phyloP scores from a whole-genome alignment of 495 filamentous ascomycete species.

The Platismatia glauca region DNA sequence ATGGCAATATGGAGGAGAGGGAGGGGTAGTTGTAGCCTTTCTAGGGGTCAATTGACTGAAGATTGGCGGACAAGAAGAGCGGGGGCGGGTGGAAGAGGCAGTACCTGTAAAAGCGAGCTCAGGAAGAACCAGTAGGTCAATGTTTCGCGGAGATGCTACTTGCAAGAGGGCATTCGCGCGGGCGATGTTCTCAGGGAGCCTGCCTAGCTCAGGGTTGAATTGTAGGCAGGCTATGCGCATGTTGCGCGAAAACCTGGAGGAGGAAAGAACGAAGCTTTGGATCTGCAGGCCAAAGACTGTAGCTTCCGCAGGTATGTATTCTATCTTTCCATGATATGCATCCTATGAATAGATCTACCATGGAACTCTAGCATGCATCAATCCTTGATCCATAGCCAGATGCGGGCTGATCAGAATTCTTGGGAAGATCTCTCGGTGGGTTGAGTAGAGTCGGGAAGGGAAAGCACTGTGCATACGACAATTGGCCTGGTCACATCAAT shows the following conservation, averaged over 20 bases:
- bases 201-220: slow-evolving; percentile 54
- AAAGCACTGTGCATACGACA: not conserved
- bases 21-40: slow-evolving; percentile 84
- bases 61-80: not conserved
- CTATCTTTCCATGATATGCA: not conserved
- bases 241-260: slow-evolving; percentile 14
- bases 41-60: not conserved
- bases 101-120: slow-evolving; percentile 78
- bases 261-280: not conserved
- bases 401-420: no score
- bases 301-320: no score
- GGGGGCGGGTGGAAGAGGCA: not conserved
- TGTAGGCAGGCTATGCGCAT: slow-evolving; percentile 83
- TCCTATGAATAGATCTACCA: not conserved
- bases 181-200: slow-evolving; percentile 17
- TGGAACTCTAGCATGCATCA: no score
- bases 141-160: slow-evolving; percentile 34
- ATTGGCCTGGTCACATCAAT: not conserved
- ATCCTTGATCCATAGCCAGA: not conserved
- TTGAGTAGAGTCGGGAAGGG: not conserved
- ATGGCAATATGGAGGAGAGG: slow-evolving; percentile 63
- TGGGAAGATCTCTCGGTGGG: not conserved
- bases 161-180: slow-evolving; percentile 35
- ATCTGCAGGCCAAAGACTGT: not conserved
- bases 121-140: slow-evolving; percentile 65